phyloP scores from a whole-genome alignment of 2,329 filamentous ascomycete genomes.

The Alternaria panax region DNA sequence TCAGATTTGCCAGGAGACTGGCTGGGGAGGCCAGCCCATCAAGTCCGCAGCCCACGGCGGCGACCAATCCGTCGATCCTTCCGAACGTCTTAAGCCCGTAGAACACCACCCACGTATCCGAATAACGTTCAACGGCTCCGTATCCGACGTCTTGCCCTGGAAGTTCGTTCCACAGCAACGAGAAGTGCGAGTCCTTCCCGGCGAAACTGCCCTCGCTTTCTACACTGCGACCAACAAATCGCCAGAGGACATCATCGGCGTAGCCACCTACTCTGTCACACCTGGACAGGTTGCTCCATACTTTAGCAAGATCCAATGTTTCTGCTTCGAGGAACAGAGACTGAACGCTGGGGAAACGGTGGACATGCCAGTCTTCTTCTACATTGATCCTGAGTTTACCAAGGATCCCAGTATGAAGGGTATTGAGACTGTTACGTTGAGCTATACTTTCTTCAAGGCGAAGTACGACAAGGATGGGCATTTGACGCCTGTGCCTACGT shows the following conservation, averaged over 20 bases:
- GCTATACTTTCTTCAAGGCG: constrained; percentile 97
- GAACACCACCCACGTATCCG: constrained; percentile 83
- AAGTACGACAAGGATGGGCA: constrained; percentile 84
- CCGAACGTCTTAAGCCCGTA: constrained; percentile 80
- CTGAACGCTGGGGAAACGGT: constrained; percentile 95
- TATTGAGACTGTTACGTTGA: constrained; percentile 93
- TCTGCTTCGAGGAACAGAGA: constrained; percentile 96
- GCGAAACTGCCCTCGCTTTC: constrained; percentile 95
- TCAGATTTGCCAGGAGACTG: constrained; percentile 82
- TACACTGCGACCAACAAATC: constrained; percentile 96
- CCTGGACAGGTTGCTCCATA: constrained; percentile 95
- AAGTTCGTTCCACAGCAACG: constrained; percentile 97
- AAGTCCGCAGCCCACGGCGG: constrained; percentile 75
- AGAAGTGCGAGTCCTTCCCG: constrained; percentile 92
- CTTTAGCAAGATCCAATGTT: constrained; percentile 99
- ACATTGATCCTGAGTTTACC: constrained; percentile 93
- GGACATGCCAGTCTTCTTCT: constrained; percentile 99
- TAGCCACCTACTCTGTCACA: constrained; percentile 97
- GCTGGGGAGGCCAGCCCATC: constrained; percentile 92
- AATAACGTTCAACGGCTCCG: constrained; percentile 94
- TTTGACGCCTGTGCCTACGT: constrained; percentile 63
- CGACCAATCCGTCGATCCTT: constrained; percentile 66
- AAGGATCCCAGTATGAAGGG: constrained; percentile 92
- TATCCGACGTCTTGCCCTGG: constrained; percentile 95
- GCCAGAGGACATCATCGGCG: constrained; percentile 92